A percentile compares a stretch with the other conserved stretches of the same genome.
phyloP scores from a whole-genome alignment of 805 yeast species.

The Saccharomycopsis selenospora region DNA sequence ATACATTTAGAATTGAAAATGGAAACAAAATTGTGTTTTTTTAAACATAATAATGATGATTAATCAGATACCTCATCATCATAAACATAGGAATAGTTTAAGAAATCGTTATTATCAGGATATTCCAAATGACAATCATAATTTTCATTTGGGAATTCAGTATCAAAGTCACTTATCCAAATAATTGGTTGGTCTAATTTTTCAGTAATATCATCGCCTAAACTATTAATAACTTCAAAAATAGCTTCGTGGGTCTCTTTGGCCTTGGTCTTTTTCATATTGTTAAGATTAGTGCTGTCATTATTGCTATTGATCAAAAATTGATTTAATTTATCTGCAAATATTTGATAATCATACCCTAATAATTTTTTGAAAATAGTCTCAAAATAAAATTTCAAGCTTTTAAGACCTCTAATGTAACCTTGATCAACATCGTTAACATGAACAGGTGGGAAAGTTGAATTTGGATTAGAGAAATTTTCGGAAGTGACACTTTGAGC shows the following conservation, averaged over 20 bases:
- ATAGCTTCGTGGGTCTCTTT: conserved; percentile 5
- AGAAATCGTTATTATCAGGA: conserved; percentile 20
- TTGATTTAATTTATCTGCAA: conserved; percentile 1
- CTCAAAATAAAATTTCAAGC: conserved; percentile 63
- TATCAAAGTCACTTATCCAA: conserved; percentile 33
- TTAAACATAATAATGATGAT: too few species aligned
- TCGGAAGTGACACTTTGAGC: conserved; percentile 83
- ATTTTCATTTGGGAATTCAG: conserved; percentile 23
- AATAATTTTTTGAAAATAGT: conserved; percentile 51
- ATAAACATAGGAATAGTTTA: conserved; percentile 27
- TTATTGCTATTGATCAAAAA: background rate
- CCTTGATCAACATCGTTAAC: conserved; percentile 67
- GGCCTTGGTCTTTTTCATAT: too few species aligned
- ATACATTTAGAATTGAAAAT: too few species aligned
- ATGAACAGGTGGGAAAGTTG: conserved; percentile 66
- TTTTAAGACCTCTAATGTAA: conserved; percentile 70
- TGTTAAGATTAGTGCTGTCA: too few species aligned
- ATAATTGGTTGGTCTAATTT: conserved; percentile 23
- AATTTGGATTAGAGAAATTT: conserved; percentile 26
- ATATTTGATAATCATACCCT: conserved; percentile 30
- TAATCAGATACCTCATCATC: conserved; percentile 19
- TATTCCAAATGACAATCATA: conserved; percentile 24
- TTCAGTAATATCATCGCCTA: conserved; percentile 15
- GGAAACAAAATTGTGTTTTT: too few species aligned
- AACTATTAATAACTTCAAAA: background rate